Evolutionary conservation across 176 grass and related monocot species (phyloP).

Genomic region (Carex parvula): DNA sequence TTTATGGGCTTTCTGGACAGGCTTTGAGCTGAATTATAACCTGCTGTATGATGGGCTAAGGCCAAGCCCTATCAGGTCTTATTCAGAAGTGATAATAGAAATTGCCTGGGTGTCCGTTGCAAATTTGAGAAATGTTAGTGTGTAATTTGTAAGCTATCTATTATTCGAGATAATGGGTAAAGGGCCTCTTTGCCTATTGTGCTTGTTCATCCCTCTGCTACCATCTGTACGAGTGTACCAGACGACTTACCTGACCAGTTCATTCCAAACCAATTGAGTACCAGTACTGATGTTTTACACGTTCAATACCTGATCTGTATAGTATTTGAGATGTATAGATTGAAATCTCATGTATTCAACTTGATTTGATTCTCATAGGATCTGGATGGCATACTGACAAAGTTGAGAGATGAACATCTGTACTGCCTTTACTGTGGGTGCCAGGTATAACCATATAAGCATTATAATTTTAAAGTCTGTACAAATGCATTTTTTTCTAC

Average conservation of each 20-base stretch:
- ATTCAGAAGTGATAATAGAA: background rate
- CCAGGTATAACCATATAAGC: conserved; percentile 39
- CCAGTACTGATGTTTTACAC: background rate
- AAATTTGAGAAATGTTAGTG: background rate
- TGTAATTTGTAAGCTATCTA: background rate
- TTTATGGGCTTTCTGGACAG: background rate
- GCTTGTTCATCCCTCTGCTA: background rate
- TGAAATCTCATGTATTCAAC: background rate
- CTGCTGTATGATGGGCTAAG: background rate
- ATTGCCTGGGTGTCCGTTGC: background rate
- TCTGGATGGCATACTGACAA: conserved; percentile 63
- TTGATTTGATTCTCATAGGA: conserved; percentile 36
- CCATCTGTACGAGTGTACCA: background rate
- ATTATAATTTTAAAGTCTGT: background rate
- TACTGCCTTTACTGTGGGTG: conserved; percentile 89
- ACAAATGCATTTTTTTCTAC: background rate
- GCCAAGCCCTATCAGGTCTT: background rate
- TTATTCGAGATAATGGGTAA: background rate
- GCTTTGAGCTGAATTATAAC: background rate
- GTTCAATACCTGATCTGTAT: background rate
- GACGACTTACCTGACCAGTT: background rate
- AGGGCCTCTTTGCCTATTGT: background rate
- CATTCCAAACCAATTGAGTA: background rate
- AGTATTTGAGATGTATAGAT: background rate
- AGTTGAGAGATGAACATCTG: conserved; percentile 52